phyloP scores from a whole-genome alignment of 2,329 filamentous ascomycete species.

The Neopestalotiopsis clavispora region DNA sequence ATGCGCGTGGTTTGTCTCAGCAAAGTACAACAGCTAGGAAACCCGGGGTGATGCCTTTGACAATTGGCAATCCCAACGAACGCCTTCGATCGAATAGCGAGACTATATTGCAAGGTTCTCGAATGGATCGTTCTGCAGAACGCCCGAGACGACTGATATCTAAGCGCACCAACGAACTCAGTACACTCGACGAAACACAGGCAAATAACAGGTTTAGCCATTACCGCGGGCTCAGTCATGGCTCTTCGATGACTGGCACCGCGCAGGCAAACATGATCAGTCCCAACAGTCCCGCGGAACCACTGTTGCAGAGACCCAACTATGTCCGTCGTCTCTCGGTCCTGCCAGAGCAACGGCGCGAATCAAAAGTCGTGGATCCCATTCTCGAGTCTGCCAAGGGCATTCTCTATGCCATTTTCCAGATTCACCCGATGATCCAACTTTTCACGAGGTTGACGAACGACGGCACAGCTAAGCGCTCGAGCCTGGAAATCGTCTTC shows the following conservation, averaged over 20 bases:
- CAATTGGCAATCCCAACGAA: constrained; percentile 73
- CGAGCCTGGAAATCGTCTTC: constrained; percentile 69
- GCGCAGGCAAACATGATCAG: constrained; percentile 48
- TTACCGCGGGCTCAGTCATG: constrained; percentile 69
- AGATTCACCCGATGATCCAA: constrained; percentile 71
- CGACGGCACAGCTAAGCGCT: constrained; percentile 64
- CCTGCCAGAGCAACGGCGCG: constrained; percentile 65
- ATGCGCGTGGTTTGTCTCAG: constrained; percentile 77
- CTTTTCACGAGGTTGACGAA: constrained; percentile 66
- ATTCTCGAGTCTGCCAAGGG: constrained; percentile 69
- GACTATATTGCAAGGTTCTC: constrained; percentile 54
- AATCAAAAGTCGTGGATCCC: constrained; percentile 65
- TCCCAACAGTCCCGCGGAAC: constrained; percentile 65
- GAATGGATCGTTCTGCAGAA: constrained; percentile 56
- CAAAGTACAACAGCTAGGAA: constrained; percentile 68
- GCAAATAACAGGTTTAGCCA: constrained; percentile 70
- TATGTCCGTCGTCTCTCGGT: constrained; percentile 69
- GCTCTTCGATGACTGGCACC: constrained; percentile 68
- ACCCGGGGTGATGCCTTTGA: constrained; percentile 73
- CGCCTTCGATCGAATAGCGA: constrained; percentile 70
- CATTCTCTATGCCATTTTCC: constrained; percentile 69
- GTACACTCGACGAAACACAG: constrained; percentile 66
- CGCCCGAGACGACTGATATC: constrained; percentile 66
- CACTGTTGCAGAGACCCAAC: constrained; percentile 61
- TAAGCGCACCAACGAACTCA: constrained; percentile 63